Percentiles rank a stretch among this genome's conserved stretches.
These are phyloP conservation scores for Nothomitra cinnamomea DNA, from an alignment of 2,329 filamentous ascomycete genomes.

Conservation along the genomic window DNA sequence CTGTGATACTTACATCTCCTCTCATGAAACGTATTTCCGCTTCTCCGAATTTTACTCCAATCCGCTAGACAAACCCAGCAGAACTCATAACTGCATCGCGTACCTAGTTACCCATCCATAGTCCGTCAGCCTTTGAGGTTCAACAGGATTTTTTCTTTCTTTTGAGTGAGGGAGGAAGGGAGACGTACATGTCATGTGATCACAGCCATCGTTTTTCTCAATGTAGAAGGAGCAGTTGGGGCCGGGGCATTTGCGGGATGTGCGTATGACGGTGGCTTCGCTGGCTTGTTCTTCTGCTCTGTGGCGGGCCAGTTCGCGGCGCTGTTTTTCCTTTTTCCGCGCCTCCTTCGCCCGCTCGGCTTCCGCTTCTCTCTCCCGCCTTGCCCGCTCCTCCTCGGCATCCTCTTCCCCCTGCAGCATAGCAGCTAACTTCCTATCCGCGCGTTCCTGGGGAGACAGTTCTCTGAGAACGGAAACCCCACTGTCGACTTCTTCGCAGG, in stretches of 20 bases:
- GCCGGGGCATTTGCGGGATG: slow-evolving; percentile 15
- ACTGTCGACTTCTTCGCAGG: slow-evolving; percentile 12
- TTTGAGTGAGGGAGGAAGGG: neutral
- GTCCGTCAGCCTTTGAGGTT: neutral
- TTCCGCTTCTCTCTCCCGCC: neutral
- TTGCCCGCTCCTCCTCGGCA: neutral
- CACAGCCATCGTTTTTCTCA: slow-evolving; percentile 19
- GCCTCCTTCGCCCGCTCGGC: neutral
- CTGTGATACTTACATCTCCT: neutral
- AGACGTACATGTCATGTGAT: slow-evolving; percentile 15
- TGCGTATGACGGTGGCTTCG: slow-evolving; percentile 6
- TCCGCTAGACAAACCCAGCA: slow-evolving; percentile 16
- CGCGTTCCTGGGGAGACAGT: neutral
- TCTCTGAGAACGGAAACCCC: neutral
- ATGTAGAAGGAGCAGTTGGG: slow-evolving; percentile 15
- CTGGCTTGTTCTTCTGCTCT: slow-evolving; percentile 6
- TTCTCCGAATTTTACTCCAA: neutral
- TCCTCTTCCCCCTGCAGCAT: neutral
- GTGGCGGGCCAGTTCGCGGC: neutral
- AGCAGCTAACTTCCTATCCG: neutral
- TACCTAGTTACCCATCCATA: slow-evolving; percentile 7
- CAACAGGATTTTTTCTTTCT: neutral
- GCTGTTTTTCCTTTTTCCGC: neutral
- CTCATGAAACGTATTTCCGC: neutral
- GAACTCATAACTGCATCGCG: slow-evolving; percentile 13